A percentile compares a stretch with the other conserved stretches of the same genome.
These are phyloP conservation scores for Stipa capillata DNA, from an alignment of 176 grass and related monocot species.

Conservation along the genomic window DNA sequence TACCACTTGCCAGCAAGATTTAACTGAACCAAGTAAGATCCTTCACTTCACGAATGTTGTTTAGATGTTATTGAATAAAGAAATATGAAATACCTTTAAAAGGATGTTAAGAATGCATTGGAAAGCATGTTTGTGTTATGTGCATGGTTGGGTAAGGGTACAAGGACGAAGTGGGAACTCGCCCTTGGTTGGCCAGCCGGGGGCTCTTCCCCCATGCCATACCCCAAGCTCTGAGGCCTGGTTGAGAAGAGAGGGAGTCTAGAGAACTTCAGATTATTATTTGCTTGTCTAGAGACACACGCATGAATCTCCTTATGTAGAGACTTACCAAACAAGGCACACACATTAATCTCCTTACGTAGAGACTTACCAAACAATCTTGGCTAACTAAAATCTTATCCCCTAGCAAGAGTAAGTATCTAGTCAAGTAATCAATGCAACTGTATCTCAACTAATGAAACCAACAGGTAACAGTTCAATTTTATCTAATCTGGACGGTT, in stretches of 20 bases:
- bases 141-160: background rate
- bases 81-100: background rate
- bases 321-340: too few species aligned
- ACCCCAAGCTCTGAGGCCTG: background rate
- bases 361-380: background rate
- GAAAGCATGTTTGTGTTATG: slow-evolving; percentile 2
- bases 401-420: background rate
- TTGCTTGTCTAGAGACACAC: background rate
- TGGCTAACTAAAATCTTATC: background rate
- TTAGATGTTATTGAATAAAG: slow-evolving; percentile 2
- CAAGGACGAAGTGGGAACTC: background rate
- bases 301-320: background rate
- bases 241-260: background rate
- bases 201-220: background rate
- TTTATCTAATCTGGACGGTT: background rate
- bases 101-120: background rate
- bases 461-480: background rate
- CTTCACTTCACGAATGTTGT: background rate
- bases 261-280: background rate
- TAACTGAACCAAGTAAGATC: slow-evolving; percentile 14
- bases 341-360: too few species aligned
- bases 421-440: background rate
- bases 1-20: background rate
- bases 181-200: background rate
- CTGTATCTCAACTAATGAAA: background rate